phyloP scores from a whole-genome alignment of 805 yeast genomes.

The Komagataella kurtzmanii region DNA sequence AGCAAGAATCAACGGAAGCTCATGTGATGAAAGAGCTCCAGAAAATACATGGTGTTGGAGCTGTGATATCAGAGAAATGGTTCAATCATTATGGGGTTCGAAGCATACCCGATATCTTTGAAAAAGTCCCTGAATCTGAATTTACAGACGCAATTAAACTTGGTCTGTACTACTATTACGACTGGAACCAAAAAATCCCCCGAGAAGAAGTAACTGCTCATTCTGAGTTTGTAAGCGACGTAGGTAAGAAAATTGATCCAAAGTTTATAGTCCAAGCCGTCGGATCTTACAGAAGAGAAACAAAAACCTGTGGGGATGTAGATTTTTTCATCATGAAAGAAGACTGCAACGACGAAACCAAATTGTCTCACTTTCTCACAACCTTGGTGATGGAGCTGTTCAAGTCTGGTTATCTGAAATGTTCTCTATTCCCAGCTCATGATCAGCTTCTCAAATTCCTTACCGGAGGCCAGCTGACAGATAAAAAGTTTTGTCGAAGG shows the following conservation, averaged over 20 bases:
- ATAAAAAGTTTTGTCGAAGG: conserved; percentile 28
- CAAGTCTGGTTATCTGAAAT: conserved; percentile 9
- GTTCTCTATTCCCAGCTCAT: conserved; percentile 3
- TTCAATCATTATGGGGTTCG: conserved; percentile 12
- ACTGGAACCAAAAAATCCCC: conserved; percentile 30
- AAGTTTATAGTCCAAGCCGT: conserved; percentile 22
- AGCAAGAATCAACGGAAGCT: conserved; percentile 10
- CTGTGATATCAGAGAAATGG: conserved; percentile 24
- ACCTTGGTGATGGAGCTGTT: conserved; percentile 6
- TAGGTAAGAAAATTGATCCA: conserved; percentile 18
- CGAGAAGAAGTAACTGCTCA: conserved; percentile 31
- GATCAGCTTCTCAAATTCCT: conserved; percentile 14
- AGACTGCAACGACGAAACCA: conserved; percentile 12
- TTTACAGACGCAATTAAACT: conserved; percentile 15
- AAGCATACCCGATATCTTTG: conserved; percentile 23
- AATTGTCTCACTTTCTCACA: conserved; percentile 7
- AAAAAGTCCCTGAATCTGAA: conserved; percentile 3
- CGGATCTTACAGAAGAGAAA: conserved; percentile 42
- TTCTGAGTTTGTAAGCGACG: conserved; percentile 16
- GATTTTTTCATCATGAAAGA: conserved; percentile 32
- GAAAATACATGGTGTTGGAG: conserved; percentile 38
- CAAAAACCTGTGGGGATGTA: conserved; percentile 33
- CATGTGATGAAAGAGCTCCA: conserved; percentile 18
- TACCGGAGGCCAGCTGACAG: conserved; percentile 21
- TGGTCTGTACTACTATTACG: conserved; percentile 33